Conservation (phyloP, 345 rosid genomes). For the Brassica napus region DNA sequence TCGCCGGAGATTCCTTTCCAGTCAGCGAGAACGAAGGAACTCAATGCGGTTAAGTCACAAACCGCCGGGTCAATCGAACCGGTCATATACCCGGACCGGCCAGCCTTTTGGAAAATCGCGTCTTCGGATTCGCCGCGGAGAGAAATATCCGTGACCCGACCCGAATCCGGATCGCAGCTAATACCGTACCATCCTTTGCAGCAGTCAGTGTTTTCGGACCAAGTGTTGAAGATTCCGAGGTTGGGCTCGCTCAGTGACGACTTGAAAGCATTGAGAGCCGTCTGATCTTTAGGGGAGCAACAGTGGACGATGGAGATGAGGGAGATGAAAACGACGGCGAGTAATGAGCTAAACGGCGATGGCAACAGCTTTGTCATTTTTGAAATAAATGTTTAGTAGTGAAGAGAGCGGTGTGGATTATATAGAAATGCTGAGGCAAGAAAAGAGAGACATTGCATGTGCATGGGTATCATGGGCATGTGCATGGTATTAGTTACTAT, state of each 20-base stretch:
- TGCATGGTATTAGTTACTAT: slow-evolving; percentile 25
- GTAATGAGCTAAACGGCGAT: slow-evolving; percentile 29
- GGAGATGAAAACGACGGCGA: slow-evolving; percentile 38
- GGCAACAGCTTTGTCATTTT: slow-evolving; percentile 36
- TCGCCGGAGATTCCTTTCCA: slow-evolving; percentile 84
- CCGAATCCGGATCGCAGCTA: slow-evolving; percentile 70
- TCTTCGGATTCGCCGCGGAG: slow-evolving; percentile 97
- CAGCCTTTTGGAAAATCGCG: slow-evolving; percentile 68
- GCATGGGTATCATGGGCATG: slow-evolving; percentile 46
- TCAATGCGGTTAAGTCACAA: slow-evolving; percentile 63
- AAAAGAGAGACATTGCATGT: slow-evolving; percentile 41
- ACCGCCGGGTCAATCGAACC: slow-evolving; percentile 76
- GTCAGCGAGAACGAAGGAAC: slow-evolving; percentile 68
- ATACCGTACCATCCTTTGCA: slow-evolving; percentile 79
- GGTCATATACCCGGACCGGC: slow-evolving; percentile 81
- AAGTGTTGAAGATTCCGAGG: slow-evolving; percentile 72
- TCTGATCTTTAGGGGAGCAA: slow-evolving; percentile 60
- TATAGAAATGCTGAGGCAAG: slow-evolving; percentile 28
- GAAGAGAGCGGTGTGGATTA: slow-evolving; percentile 32
- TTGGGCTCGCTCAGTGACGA: slow-evolving; percentile 68
- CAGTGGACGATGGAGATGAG: slow-evolving; percentile 39
- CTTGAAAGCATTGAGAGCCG: slow-evolving; percentile 61
- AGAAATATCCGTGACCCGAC: slow-evolving; percentile 69
- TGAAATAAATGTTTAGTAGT: slow-evolving; percentile 1
- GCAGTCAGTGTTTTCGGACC: slow-evolving; percentile 67